Percentiles rank a stretch among this genome's conserved stretches.
These are phyloP conservation scores for Scheffersomyces insectosa DNA, from an alignment of 1,139 yeast genomes.

Conservation along the genomic window DNA sequence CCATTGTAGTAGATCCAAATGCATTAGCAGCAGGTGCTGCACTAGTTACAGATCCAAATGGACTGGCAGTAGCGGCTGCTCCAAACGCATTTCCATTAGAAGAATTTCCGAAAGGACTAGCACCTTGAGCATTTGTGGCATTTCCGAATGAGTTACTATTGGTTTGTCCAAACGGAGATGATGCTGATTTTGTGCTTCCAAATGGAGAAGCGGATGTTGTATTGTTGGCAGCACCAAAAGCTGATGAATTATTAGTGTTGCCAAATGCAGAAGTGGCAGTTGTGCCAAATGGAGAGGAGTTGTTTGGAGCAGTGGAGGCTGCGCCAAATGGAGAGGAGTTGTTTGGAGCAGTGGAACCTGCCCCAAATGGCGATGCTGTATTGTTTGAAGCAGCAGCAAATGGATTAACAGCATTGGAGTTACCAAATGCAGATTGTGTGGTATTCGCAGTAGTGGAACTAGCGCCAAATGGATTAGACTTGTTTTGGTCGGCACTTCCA, in stretches of 20 bases:
- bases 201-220: constrained; percentile 2
- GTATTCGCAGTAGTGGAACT: constrained; percentile 1
- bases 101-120: constrained; percentile 7
- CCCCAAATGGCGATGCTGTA: constrained; percentile 14
- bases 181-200: constrained; percentile 1
- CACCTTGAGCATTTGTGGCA: not conserved
- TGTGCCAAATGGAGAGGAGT: constrained; percentile 2
- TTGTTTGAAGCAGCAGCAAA: constrained; percentile 8
- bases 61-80: not conserved
- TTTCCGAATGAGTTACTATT: constrained; percentile 1
- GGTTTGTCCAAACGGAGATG: constrained; percentile 5
- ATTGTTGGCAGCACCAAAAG: constrained; percentile 6
- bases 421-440: constrained; percentile 6
- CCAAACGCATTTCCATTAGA: constrained; percentile 3
- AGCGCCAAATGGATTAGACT: constrained; percentile 12
- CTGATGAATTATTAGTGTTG: constrained; percentile 4
- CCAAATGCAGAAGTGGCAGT: not conserved
- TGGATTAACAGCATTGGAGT: constrained; percentile 4
- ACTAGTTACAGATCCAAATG: not conserved
- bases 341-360: constrained; percentile 7
- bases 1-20: not conserved
- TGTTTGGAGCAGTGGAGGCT: not conserved
- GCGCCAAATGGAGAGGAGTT: constrained; percentile 10
- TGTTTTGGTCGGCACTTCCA: constrained; percentile 3
- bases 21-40: not conserved